A percentile compares a stretch with the other conserved stretches of the same genome.
phyloP scores from a whole-genome alignment of 179 eudicot genomes.

The Gypsophila paniculata region DNA sequence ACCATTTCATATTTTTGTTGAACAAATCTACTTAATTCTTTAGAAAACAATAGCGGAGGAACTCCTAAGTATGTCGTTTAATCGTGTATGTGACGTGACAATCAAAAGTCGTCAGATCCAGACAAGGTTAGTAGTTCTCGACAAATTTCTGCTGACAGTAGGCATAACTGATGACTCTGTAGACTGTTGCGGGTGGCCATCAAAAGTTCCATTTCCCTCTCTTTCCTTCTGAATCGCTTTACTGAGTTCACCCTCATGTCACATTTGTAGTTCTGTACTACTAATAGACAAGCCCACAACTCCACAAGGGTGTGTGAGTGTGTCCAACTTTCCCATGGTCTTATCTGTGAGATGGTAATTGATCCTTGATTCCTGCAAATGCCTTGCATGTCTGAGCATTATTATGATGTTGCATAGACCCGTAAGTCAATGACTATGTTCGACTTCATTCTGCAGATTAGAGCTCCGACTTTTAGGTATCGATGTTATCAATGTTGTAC shows the following conservation, averaged over 20 bases:
- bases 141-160: background rate
- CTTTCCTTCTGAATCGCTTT: too few species aligned
- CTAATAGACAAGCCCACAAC: too few species aligned
- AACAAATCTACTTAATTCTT: background rate
- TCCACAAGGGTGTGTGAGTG: too few species aligned
- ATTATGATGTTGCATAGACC: background rate
- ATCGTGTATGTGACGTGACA: too few species aligned
- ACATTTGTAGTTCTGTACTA: too few species aligned
- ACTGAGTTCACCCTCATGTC: too few species aligned
- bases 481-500: constrained; percentile 62
- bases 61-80: background rate
- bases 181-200: too few species aligned
- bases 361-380: too few species aligned
- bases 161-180: background rate
- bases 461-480: constrained; percentile 74
- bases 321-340: too few species aligned
- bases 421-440: background rate
- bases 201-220: background rate
- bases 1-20: background rate
- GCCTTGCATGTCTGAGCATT: background rate
- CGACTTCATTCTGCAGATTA: constrained; percentile 39
- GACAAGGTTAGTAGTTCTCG: background rate
- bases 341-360: too few species aligned
- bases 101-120: too few species aligned
- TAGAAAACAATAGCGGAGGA: background rate